Conservation (phyloP, 1,139 yeast genomes). For the Pichia sp. region DNA sequence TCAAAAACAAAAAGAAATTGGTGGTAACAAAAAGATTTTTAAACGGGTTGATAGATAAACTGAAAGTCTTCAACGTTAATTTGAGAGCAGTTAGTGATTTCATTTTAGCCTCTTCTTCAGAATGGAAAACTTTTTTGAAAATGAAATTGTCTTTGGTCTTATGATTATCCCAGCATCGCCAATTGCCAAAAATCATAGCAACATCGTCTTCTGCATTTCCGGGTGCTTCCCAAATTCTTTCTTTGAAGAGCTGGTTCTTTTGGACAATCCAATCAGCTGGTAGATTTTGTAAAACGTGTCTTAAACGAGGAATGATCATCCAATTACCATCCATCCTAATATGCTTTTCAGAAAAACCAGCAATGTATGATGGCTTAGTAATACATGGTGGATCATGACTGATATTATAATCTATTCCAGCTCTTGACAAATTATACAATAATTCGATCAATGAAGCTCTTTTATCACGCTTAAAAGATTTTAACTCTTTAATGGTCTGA, state of each 20-base stretch:
- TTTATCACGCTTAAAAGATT: slow-evolving; percentile 16
- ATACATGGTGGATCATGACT: slow-evolving; percentile 85
- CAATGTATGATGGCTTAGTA: slow-evolving; percentile 78
- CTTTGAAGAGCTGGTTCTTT: slow-evolving; percentile 26
- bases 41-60: slow-evolving; percentile 20
- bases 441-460: slow-evolving; percentile 34
- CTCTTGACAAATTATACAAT: slow-evolving; percentile 52
- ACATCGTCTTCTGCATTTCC: slow-evolving; percentile 49
- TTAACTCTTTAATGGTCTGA: slow-evolving; percentile 1
- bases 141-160: slow-evolving; percentile 52
- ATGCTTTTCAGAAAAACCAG: slow-evolving; percentile 65
- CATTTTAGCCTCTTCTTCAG: not conserved
- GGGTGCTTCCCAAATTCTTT: slow-evolving; percentile 38
- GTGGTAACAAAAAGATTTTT: slow-evolving; percentile 17
- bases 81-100: slow-evolving; percentile 7
- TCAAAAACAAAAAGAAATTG: slow-evolving; percentile 15
- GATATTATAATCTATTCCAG: slow-evolving; percentile 54
- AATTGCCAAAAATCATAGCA: slow-evolving; percentile 54
- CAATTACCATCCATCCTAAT: slow-evolving; percentile 79
- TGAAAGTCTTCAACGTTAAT: slow-evolving; percentile 9
- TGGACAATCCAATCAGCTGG: slow-evolving; percentile 46
- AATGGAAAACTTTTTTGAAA: slow-evolving; percentile 39
- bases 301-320: slow-evolving; percentile 72
- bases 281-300: slow-evolving; percentile 63
- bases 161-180: slow-evolving; percentile 89